A percentile compares a stretch with the other conserved stretches of the same genome.
phyloP scores from a whole-genome alignment of 2,329 filamentous ascomycete species.

The Sclerotinia borealis region DNA sequence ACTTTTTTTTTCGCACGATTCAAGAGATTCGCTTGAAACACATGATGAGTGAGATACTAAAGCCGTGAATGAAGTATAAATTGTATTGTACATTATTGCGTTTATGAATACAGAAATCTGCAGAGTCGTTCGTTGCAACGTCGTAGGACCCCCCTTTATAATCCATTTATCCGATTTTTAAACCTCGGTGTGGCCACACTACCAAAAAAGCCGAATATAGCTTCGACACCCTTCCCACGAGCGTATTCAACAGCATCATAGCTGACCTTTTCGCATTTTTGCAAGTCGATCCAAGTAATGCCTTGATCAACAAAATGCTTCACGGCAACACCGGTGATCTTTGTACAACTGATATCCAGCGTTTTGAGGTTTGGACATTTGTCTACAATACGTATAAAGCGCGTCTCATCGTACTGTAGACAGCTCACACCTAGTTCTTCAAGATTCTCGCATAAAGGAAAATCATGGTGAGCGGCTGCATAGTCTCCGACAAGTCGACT shows the following conservation, averaged over 20 bases:
- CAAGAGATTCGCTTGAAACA: not conserved
- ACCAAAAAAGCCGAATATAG: conserved; percentile 19
- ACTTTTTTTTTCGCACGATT: not conserved
- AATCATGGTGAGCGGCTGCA: conserved; percentile 6
- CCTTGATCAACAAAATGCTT: conserved; percentile 29
- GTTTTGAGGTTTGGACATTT: conserved; percentile 26
- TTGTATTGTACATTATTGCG: not conserved
- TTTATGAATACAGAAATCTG: not conserved
- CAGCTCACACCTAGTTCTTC: conserved; percentile 22
- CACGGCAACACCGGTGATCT: conserved; percentile 33
- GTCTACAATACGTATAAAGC: conserved; percentile 19
- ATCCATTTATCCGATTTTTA: not conserved
- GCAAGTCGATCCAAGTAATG: conserved; percentile 25
- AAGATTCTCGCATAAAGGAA: conserved; percentile 22
- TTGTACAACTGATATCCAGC: conserved; percentile 26
- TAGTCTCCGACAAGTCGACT: conserved; percentile 15
- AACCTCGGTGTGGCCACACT: not conserved
- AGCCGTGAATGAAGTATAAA: not conserved
- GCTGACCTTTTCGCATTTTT: conserved; percentile 24
- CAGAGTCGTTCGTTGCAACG: not conserved
- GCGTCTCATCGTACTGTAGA: conserved; percentile 17
- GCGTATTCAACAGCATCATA: conserved; percentile 33
- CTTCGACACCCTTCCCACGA: conserved; percentile 24
- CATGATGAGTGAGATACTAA: not conserved
- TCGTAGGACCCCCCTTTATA: not conserved